These are phyloP conservation scores for Collybia sp. DNA, from an alignment of 768 basidiomycete species.

Conservation along the genomic window DNA sequence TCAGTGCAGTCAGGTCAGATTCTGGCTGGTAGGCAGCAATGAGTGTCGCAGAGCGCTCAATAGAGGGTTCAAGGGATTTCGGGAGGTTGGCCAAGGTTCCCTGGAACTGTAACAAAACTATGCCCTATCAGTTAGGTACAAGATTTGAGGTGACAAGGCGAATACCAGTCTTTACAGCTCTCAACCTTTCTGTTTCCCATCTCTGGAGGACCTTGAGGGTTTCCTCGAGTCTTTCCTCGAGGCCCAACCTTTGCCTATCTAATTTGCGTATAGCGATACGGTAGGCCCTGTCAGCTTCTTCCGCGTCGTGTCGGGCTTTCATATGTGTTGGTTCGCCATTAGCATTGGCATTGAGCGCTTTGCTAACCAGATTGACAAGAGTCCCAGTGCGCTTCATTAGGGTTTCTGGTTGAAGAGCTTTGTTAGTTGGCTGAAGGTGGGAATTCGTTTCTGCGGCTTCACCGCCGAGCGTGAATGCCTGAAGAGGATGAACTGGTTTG, in stretches of 20 bases:
- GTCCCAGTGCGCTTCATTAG: conserved; percentile 66
- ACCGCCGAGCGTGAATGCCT: conserved; percentile 62
- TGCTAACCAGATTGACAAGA: conserved; percentile 67
- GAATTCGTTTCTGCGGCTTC: conserved; percentile 16
- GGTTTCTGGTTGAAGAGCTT: conserved; percentile 35
- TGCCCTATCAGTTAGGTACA: too few relatives aligned
- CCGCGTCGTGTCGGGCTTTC: conserved; percentile 71
- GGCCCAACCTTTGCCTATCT: conserved; percentile 77
- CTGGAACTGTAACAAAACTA: conserved; percentile 85
- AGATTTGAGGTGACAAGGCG: conserved; percentile 4
- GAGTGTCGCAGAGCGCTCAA: conserved; percentile 69
- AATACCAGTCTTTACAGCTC: conserved; percentile 81
- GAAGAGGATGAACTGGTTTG: not conserved
- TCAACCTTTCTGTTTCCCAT: conserved; percentile 82
- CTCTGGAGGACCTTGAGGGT: conserved; percentile 73
- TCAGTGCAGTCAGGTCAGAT: conserved; percentile 78
- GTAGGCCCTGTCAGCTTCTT: conserved; percentile 76
- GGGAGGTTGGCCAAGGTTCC: conserved; percentile 73
- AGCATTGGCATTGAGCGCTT: conserved; percentile 52
- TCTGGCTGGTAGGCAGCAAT: conserved; percentile 87
- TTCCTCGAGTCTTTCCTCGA: conserved; percentile 86
- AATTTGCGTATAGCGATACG: conserved; percentile 76
- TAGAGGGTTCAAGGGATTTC: conserved; percentile 55
- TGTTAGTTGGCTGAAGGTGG: conserved; percentile 18
- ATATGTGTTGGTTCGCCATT: conserved; percentile 64